phyloP scores from a whole-genome alignment of 257 asterid genomes.

The Nicotiana tomentosiformis region DNA sequence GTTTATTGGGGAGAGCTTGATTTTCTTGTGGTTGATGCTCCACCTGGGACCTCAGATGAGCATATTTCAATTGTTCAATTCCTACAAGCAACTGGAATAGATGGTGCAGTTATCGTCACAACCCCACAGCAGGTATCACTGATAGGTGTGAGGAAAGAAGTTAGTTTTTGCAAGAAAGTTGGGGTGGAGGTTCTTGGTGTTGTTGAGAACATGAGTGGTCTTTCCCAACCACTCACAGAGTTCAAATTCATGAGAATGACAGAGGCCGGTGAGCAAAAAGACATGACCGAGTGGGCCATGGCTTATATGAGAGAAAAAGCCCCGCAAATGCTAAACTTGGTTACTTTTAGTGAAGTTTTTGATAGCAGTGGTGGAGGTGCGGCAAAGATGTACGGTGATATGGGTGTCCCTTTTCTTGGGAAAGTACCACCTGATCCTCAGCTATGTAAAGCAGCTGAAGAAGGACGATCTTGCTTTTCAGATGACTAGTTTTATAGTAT shows the following conservation, averaged over 20 bases:
- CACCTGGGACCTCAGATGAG: constrained; percentile 96
- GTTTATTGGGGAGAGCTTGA: constrained; percentile 91
- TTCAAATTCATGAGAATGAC: constrained; percentile 40
- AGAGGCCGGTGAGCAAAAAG: constrained; percentile 50
- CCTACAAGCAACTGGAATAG: constrained; percentile 75
- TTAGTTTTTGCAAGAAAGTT: constrained; percentile 81
- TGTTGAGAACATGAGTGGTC: constrained; percentile 93
- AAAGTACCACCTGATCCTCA: constrained; percentile 85
- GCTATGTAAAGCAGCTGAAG: constrained; percentile 88
- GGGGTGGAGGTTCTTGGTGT: constrained; percentile 73
- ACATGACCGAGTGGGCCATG: constrained; percentile 52
- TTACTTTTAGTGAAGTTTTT: constrained; percentile 64
- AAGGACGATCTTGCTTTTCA: constrained; percentile 79
- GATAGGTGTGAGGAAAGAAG: constrained; percentile 85
- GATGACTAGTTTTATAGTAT: constrained; percentile 12
- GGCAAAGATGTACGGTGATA: constrained; percentile 70
- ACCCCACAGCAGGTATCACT: constrained; percentile 94
- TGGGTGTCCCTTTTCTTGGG: constrained; percentile 84
- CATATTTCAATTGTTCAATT: constrained; percentile 84
- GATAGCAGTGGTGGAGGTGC: constrained; percentile 91
- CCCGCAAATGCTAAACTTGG: constrained; percentile 52
- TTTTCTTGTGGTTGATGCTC: constrained; percentile 86
- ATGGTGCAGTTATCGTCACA: constrained; percentile 84
- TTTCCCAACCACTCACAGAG: constrained; percentile 54
- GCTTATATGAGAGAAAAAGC: constrained; percentile 54